Evolutionary conservation across 2,329 filamentous ascomycete genomes (phyloP), one percentile per base, ranked within the genome.

Genomic region (Talaromyces verruculosus): DNA sequence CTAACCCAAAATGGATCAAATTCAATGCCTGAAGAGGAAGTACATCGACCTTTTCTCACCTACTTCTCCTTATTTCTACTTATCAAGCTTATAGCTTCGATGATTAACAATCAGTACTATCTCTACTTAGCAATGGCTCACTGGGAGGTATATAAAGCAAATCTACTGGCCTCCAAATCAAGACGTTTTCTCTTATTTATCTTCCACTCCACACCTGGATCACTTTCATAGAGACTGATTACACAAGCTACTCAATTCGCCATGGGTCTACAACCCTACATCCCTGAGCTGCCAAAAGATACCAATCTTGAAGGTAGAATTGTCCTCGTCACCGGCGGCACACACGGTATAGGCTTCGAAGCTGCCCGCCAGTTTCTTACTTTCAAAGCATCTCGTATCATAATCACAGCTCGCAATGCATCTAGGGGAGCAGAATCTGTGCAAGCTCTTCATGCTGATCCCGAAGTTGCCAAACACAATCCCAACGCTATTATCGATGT

Each of bases 311-410:
- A 74, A 0, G 74, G 76, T 0, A 73, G 80, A 63, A 78, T 77
- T 0, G 80, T 80, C 47, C 80, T 86, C 49, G 73, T 86, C 17
- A 85, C 84, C 0, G 84, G 84, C 1, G 73, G 77, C 19, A 86
- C 84, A 65, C 72, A 70, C 0, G 84, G 84, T 0, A 73, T 86
- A 0, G 84, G 84, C 0, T 75, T 82, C 15, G 80, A 82, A 66
- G 71, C 78, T 2, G 74, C 79, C 15, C 71, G 73, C 0, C 80
- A 81, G 45, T 74, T 85, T 28, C 73, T 82, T 1, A 67, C 71
- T 0, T 68, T 80, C 4, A 71, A 73, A 1, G 73, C 84, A 5
- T 76, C 77, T 1, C 78, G 75, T 25, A 72, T 86, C 10, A 78
- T 86, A 63, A 71, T 85, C 2, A 82, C 78, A 6, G 82, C 84